Conservation (phyloP, 1,139 yeast genomes). For the Yamadazyma pseudoaaseri region DNA sequence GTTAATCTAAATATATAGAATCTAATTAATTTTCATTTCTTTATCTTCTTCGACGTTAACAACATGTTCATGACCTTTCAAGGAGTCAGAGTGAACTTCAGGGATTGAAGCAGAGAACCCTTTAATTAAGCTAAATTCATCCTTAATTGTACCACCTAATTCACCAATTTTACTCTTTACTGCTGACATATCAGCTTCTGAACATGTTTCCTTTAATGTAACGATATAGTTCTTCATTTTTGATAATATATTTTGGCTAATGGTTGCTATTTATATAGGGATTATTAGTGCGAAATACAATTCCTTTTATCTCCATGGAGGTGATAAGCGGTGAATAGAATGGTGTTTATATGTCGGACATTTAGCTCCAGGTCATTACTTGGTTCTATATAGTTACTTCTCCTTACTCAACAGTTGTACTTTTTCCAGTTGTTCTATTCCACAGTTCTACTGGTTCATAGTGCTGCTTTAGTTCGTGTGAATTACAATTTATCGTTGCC, state of each 20-base stretch:
- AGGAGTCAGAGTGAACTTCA: constrained; percentile 38
- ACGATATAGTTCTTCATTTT: constrained; percentile 35
- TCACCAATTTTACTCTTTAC: constrained; percentile 34
- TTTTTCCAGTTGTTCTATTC: too few species aligned
- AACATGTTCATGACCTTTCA: constrained; percentile 46
- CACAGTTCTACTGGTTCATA: too few species aligned
- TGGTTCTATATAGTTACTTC: too few species aligned
- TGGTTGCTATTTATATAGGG: too few species aligned
- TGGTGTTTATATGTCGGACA: too few species aligned
- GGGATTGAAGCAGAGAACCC: constrained; percentile 64
- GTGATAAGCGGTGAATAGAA: too few species aligned
- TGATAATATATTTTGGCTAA: too few species aligned
- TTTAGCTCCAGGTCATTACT: too few species aligned
- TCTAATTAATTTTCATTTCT: constrained; percentile 48
- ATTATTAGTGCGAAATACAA: neutral
- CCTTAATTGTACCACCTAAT: constrained; percentile 63
- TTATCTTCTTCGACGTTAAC: constrained; percentile 59
- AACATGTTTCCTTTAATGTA: constrained; percentile 36
- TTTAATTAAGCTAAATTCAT: constrained; percentile 66
- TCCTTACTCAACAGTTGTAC: too few species aligned
- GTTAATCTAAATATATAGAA: neutral
- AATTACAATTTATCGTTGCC: too few species aligned
- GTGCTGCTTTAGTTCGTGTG: too few species aligned
- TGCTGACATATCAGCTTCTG: constrained; percentile 29
- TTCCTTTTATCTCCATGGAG: too few species aligned